Base-by-base conservation (phyloP, 2,329 filamentous ascomycete genomes). In the Fusarium lyarnte region DNA sequence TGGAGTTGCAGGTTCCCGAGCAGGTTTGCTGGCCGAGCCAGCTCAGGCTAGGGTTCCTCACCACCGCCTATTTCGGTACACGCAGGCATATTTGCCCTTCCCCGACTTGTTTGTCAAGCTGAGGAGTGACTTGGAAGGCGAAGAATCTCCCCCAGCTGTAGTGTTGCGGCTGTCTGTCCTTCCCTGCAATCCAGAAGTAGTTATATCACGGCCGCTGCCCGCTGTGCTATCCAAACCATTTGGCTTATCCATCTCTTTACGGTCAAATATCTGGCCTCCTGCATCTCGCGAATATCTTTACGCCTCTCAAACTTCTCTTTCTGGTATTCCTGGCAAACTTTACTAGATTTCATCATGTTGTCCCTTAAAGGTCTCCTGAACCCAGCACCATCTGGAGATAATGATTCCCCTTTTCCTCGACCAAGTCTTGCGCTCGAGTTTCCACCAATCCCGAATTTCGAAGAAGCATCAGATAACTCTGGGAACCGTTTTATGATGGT, bases 281-380 rank as follows among this genome's bases (percentile, higher is more conserved):
- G 49, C 69, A 70, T 66, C 63, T 57, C 36, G 46, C 57, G 29
- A 63, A 35, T 47, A 36, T 63, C n/a, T 35, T 36, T 66, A 43
- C 60, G 21, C 51, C 57, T 61, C 58, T 41, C 19, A 54, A 55
- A 52, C 23, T 38, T 52, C 42, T 23, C 29, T 35, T 57, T 57
- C 39, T 61, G 29, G 12, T 53, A 45, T 31, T 42, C 46, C 43
- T 63, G 47, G 61, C 72, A 77, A 73, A 76, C 58, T 54, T 66
- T 53, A 52, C 58, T 65, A 27, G 49, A 47, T 41, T 14, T 35
- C 77, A 80, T 76, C 77, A 93, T 93, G 91, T 81, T 91, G 68
- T 89, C 91, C 52, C 85, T 93, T 73, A 85, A 88, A 41, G 90
- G 89, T 72, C 85, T 93, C 76, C 87, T 93, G 78, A 93, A 93